Percentiles rank a stretch among this genome's conserved stretches.
These are phyloP conservation scores for Eragrostis tef DNA, from an alignment of 202 grass and related monocot species.

Conservation along the genomic window DNA sequence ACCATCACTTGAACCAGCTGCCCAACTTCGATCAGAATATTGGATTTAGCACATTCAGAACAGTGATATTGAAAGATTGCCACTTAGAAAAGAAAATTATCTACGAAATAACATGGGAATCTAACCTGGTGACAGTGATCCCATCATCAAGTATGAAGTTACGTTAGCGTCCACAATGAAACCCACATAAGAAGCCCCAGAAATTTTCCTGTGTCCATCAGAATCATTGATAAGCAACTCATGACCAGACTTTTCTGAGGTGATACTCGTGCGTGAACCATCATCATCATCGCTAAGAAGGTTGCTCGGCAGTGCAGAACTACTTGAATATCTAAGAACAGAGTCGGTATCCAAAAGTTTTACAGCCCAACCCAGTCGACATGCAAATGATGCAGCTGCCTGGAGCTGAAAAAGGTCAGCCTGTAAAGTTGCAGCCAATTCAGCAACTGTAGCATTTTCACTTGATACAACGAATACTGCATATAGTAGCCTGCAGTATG, in stretches of 20 bases:
- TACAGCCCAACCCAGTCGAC: constrained; percentile 83
- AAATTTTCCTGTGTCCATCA: constrained; percentile 60
- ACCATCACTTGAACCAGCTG: constrained; percentile 4
- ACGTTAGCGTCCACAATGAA: constrained; percentile 98
- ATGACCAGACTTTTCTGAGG: constrained; percentile 67
- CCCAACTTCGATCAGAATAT: not conserved
- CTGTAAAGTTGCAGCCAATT: constrained; percentile 93
- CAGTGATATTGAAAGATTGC: not conserved
- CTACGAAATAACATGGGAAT: not conserved
- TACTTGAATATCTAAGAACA: constrained; percentile 65
- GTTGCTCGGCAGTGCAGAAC: constrained; percentile 46
- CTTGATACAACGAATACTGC: constrained; percentile 98
- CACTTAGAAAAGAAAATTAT: not conserved
- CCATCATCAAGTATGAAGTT: constrained; percentile 99
- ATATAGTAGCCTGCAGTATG: constrained; percentile 82
- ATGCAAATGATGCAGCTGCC: constrained; percentile 93
- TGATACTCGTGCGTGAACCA: constrained; percentile 59
- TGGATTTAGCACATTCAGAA: not conserved
- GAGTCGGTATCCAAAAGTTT: constrained; percentile 87
- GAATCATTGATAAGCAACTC: constrained; percentile 56
- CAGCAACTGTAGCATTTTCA: constrained; percentile 96
- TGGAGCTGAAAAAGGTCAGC: constrained; percentile 91
- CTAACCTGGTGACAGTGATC: constrained; percentile 89
- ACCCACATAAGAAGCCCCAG: constrained; percentile 69
- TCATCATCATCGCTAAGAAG: constrained; percentile 76